These are phyloP conservation scores for Cladophialophora yegresii DNA, from an alignment of 2,329 filamentous ascomycete species.

Conservation along the genomic window DNA sequence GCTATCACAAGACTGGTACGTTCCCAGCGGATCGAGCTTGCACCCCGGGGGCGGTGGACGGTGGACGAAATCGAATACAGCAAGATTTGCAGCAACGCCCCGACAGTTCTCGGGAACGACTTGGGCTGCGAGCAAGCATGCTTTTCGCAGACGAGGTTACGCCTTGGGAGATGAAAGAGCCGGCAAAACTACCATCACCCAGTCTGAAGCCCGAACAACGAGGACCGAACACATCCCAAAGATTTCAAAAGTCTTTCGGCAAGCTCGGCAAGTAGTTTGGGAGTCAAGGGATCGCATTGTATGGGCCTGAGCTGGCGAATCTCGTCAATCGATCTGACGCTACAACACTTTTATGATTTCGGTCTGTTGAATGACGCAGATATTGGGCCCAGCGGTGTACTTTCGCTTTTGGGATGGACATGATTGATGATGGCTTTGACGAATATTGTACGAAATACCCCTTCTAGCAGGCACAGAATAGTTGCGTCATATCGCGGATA, in stretches of 20 bases:
- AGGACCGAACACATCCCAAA: conserved; percentile 14
- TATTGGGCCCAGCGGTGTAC: not conserved
- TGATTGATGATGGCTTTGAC: conserved; percentile 1
- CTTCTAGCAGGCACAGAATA: not conserved
- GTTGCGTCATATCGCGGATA: not conserved
- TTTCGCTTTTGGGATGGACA: conserved; percentile 1
- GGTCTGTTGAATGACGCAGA: not conserved
- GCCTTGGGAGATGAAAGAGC: conserved; percentile 31
- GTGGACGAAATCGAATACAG: conserved; percentile 14
- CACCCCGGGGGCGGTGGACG: not conserved
- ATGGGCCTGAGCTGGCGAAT: not conserved
- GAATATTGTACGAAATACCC: conserved; percentile 7
- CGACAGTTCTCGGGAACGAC: conserved; percentile 29
- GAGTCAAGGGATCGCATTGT: not conserved
- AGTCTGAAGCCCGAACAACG: not conserved
- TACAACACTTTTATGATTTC: not conserved
- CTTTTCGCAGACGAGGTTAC: conserved; percentile 22
- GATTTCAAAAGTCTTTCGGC: conserved; percentile 28
- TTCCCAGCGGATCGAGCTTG: conserved; percentile 6
- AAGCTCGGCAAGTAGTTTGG: conserved; percentile 27
- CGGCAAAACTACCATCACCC: not conserved
- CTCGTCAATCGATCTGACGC: not conserved
- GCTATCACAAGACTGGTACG: conserved; percentile 14
- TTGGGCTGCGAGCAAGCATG: conserved; percentile 32
- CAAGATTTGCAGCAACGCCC: conserved; percentile 27